Evolutionary conservation across 2,329 filamentous ascomycete species (phyloP), one percentile per base, ranked within the genome.

Genomic region (Pseudogymnoascus sp.): DNA sequence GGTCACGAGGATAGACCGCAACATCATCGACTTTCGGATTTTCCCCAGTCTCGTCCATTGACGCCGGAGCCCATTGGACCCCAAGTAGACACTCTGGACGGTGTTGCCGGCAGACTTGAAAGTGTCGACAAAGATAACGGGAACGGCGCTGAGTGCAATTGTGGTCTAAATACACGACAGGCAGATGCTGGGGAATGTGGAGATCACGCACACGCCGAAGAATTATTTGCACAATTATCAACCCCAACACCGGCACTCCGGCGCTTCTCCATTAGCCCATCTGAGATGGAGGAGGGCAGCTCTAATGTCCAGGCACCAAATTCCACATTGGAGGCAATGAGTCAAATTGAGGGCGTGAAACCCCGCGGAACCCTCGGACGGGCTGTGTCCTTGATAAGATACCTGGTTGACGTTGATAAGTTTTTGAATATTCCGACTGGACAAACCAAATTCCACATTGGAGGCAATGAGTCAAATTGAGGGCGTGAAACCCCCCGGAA

Each of bases 1-100:
- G 67, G 66, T 23, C 66, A 63, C n/a, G 66, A 68, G 41, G 66
- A 68, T 29, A 66, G 49, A 5, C 60, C 60, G 14, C 60, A 61
- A 14, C 60, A 52, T 43, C 39, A 52, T 55, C 60, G 39, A 6
- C 29, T 61, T 12, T 43, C 35, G 7, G 60, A 61, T 23, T 59
- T 41, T 11, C 4, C 60, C 23, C 21, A 8, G 19, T 35, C 31
- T 35, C 60, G 60, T 19, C 38, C 60, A 29, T 59, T 49, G 21
- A 61, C 39, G 29, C 49, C 49, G 16, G 49, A 55, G 49, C 49
- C 6, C n/a, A 35, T 21, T 35, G 49, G 29, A 8, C 31, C 38
- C 19, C 60, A 61, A 14, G 23, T 45, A n/a, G 23, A 12, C 4
- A 26, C 8, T 35, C 29, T 61, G 29, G 31, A 61, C 12, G 38